These are phyloP conservation scores for Fonsecaea multimorphosa DNA, from an alignment of 2,329 filamentous ascomycete genomes.

Conservation along the genomic window DNA sequence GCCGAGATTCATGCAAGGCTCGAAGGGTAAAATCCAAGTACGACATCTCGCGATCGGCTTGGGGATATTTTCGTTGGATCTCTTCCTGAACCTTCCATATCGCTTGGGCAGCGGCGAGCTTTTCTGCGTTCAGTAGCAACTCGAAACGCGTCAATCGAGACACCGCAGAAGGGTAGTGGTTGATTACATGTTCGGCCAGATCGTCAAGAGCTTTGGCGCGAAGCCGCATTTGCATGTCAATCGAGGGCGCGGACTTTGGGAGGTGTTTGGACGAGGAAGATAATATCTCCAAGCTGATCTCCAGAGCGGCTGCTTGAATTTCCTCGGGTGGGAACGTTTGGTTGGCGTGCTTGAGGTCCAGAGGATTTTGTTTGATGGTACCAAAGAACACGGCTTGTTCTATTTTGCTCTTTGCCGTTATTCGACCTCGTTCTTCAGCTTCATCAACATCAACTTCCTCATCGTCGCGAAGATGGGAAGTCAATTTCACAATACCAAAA, in stretches of 20 bases:
- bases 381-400: conserved; percentile 96
- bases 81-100: conserved; percentile 83
- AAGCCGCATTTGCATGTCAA: conserved; percentile 79
- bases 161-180: conserved; percentile 67
- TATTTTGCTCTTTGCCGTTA: conserved; percentile 86
- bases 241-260: conserved; percentile 71
- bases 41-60: conserved; percentile 67
- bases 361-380: conserved; percentile 77
- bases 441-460: conserved; percentile 56
- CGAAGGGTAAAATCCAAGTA: conserved; percentile 76
- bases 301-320: conserved; percentile 75
- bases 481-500: conserved; percentile 61
- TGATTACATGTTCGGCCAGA: conserved; percentile 73
- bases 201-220: conserved; percentile 76
- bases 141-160: conserved; percentile 75
- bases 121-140: conserved; percentile 88
- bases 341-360: conserved; percentile 77
- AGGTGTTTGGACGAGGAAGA: conserved; percentile 77
- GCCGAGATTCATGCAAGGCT: conserved; percentile 77
- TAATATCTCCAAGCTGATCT: conserved; percentile 81
- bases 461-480: conserved; percentile 43
- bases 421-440: conserved; percentile 49
- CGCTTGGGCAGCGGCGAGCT: conserved; percentile 76
- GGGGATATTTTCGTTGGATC: conserved; percentile 64
- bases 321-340: conserved; percentile 72